Conservation (phyloP, 352 stramenopile genomes). For the Pythium grandisporangium region DNA sequence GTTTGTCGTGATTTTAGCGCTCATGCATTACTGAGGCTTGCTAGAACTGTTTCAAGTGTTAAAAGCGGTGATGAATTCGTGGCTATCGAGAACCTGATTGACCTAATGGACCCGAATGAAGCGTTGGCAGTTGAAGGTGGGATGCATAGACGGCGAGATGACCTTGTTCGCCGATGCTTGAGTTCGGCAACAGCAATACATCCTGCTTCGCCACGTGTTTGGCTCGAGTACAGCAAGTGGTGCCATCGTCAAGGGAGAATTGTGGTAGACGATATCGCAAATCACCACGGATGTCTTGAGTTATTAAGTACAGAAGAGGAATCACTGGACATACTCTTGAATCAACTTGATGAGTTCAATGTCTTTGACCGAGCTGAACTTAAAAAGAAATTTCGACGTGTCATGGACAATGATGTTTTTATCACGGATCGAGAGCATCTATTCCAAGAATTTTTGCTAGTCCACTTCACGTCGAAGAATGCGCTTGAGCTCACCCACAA, state of each 20-base stretch:
- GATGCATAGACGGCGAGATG: conserved; percentile 8
- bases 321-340: conserved; percentile 23
- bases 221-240: conserved; percentile 64
- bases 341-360: conserved; percentile 25
- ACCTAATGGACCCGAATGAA: conserved; percentile 6
- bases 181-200: conserved; percentile 20
- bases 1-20: too few relatives aligned
- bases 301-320: conserved; percentile 32
- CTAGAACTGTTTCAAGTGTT: conserved; percentile 7
- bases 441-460: too few relatives aligned
- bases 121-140: neutral
- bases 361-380: conserved; percentile 22
- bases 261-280: conserved; percentile 26
- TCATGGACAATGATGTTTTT: too few relatives aligned
- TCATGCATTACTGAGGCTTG: conserved; percentile 6
- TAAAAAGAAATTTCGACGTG: conserved; percentile 29
- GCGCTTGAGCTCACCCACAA: conserved; percentile 4
- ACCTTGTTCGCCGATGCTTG: conserved; percentile 12
- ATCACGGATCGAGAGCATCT: too few relatives aligned
- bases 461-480: neutral
- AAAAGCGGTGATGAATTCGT: conserved; percentile 12
- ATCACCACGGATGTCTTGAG: conserved; percentile 41
- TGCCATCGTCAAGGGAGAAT: conserved; percentile 44
- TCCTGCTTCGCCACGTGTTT: conserved; percentile 30
- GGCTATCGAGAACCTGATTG: conserved; percentile 9